Base-by-base conservation (phyloP, 768 basidiomycete genomes). In the Tylopilus plumbeoviolaceoides region DNA sequence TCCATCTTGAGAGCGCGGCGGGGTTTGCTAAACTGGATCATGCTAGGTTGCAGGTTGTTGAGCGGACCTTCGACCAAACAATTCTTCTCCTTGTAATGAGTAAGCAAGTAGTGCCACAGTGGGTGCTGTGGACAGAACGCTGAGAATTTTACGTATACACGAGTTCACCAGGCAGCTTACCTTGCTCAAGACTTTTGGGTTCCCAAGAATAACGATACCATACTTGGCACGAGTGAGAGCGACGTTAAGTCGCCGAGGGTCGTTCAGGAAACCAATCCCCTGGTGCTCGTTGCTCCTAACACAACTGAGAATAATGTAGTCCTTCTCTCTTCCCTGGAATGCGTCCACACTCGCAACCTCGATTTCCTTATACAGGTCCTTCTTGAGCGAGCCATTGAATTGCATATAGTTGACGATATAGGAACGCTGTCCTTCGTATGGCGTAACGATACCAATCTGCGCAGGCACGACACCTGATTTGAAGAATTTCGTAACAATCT, bases 381-480 rank as follows among this genome's bases (percentile, higher is more conserved):
- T 99, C 84, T 98, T 98, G 56, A 98, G 77, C 25, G 94, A 87
- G n/a, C 97, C 97, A 65, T 98, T 97, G 77, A 97, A 92, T 75
- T 99, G 97, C 97, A 99, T 98, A 70, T 95, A 99, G 70, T 92
- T 95, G 69, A 95, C 95, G 66, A 99, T 89, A 70, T 97, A 98
- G 1, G 95, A 97, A 17, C 97, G 85, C 64, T 99, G 97, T 23
- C 97, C 97, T 69, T 99, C 97, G 70, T 99, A 99, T 1, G 97
- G 97, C 2, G 97, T 99, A 64, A 99, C 93, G 56, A 99, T 91
- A 57, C 97, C 97, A 62, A 99, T 99, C 65, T 99, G 95, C 50
- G 76, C 79, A 11, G 97, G 95, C 35, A 95, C 79, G 27, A 99
- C 97, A 35, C 97, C 97, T 0, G 95, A 92, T 71, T 97, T 97